phyloP scores from a whole-genome alignment of 148 eudicot genomes.

The Selenicereus undatus region DNA sequence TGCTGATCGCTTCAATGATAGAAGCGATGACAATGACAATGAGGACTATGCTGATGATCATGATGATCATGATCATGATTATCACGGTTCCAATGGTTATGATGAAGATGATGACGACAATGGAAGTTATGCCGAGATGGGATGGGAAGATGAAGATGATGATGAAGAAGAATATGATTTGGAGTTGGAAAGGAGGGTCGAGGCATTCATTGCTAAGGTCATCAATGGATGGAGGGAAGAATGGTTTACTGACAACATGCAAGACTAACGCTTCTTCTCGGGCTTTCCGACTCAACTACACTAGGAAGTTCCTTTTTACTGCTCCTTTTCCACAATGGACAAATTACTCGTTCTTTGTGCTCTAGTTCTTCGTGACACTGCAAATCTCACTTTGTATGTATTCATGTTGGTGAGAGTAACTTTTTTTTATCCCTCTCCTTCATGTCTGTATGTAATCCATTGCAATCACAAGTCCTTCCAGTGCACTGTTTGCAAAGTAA shows the following conservation, averaged over 20 bases:
- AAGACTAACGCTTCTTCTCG: background rate
- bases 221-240: conserved; percentile 50
- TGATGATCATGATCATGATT: conserved; percentile 20
- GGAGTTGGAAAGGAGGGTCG: conserved; percentile 34
- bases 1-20: background rate
- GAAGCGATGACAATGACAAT: background rate
- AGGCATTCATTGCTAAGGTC: conserved; percentile 46
- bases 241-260: conserved; percentile 27
- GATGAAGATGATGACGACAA: conserved; percentile 38
- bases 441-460: background rate
- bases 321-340: conserved; percentile 15
- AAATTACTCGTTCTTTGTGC: background rate
- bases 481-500: background rate
- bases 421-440: conserved; percentile 7
- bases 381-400: background rate
- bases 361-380: background rate
- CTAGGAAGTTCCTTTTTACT: conserved; percentile 10
- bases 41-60: conserved; percentile 6
- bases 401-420: background rate
- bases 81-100: conserved; percentile 33
- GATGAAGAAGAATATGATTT: conserved; percentile 33
- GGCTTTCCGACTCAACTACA: background rate
- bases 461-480: no score
- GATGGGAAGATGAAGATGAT: conserved; percentile 31
- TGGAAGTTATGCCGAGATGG: conserved; percentile 30